Conservation (phyloP, 2,329 filamentous ascomycete species). For the Aureobasidium sp. region DNA sequence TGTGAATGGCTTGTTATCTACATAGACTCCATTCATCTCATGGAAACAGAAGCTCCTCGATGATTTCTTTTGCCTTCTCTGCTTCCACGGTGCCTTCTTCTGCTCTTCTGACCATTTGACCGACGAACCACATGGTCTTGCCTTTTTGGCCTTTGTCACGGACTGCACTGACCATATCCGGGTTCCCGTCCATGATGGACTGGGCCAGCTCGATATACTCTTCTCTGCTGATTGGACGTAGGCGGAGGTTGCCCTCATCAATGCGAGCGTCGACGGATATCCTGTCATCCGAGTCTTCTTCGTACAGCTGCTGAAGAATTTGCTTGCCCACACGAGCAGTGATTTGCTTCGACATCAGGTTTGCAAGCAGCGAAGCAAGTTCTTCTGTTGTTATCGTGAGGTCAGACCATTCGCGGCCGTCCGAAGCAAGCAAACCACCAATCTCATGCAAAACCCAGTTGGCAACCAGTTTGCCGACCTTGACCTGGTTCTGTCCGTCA, state of each 20-base stretch:
- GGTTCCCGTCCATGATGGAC: conserved; percentile 45
- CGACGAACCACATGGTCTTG: conserved; percentile 62
- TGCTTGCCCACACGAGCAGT: conserved; percentile 52
- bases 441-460: conserved; percentile 53
- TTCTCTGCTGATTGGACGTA: conserved; percentile 45
- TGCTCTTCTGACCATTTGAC: conserved; percentile 57
- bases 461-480: conserved; percentile 42
- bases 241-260: conserved; percentile 44
- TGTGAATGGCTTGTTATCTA: background rate
- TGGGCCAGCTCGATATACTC: conserved; percentile 50
- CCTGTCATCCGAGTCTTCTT: conserved; percentile 27
- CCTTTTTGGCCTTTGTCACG: conserved; percentile 50
- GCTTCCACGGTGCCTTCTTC: conserved; percentile 56
- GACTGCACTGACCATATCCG: conserved; percentile 51
- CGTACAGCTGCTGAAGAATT: conserved; percentile 48
- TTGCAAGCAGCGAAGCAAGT: conserved; percentile 36
- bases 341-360: conserved; percentile 35
- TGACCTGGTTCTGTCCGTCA: conserved; percentile 15
- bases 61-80: conserved; percentile 45
- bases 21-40: background rate
- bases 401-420: conserved; percentile 32
- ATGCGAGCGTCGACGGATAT: conserved; percentile 46
- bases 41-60: conserved; percentile 39
- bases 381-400: conserved; percentile 30
- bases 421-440: conserved; percentile 36